These are phyloP conservation scores for Plantago ovata DNA, from an alignment of 257 asterid species.

Conservation along the genomic window DNA sequence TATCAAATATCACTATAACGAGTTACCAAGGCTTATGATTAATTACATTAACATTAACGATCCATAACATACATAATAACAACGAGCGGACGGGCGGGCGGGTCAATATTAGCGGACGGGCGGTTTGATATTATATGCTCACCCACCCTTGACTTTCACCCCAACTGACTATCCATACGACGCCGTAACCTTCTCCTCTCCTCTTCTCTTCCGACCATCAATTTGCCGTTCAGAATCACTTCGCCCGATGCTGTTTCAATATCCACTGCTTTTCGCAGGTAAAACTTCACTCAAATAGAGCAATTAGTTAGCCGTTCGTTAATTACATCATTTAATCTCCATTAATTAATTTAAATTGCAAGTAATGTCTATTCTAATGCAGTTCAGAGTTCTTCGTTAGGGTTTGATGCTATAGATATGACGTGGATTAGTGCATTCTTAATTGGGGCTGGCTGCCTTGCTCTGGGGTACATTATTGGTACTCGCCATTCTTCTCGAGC, in stretches of 20 bases:
- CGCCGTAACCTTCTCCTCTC: background rate
- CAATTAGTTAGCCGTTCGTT: background rate
- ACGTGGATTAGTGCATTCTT: constrained; percentile 68
- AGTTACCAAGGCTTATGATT: too few species aligned
- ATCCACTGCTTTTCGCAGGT: constrained; percentile 23
- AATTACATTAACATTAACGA: too few species aligned
- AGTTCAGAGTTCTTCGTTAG: constrained; percentile 32
- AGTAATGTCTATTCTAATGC: constrained; percentile 23
- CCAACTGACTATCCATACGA: too few species aligned
- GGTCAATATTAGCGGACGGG: too few species aligned
- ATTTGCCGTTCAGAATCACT: constrained; percentile 1
- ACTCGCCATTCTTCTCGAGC: constrained; percentile 38
- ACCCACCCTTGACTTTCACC: too few species aligned
- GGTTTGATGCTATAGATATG: constrained; percentile 44
- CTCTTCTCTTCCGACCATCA: constrained; percentile 15
- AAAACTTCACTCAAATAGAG: too few species aligned
- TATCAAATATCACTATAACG: too few species aligned
- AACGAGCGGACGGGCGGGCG: too few species aligned
- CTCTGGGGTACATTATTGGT: constrained; percentile 73
- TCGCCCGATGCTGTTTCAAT: constrained; percentile 8
- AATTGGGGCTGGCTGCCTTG: constrained; percentile 80
- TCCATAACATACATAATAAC: too few species aligned
- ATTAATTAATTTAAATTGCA: background rate
- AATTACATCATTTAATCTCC: too few species aligned
- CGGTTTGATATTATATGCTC: too few species aligned